These are phyloP conservation scores for Cryptococcus floricola DNA, from an alignment of 1,284 basidiomycete genomes.

Conservation along the genomic window DNA sequence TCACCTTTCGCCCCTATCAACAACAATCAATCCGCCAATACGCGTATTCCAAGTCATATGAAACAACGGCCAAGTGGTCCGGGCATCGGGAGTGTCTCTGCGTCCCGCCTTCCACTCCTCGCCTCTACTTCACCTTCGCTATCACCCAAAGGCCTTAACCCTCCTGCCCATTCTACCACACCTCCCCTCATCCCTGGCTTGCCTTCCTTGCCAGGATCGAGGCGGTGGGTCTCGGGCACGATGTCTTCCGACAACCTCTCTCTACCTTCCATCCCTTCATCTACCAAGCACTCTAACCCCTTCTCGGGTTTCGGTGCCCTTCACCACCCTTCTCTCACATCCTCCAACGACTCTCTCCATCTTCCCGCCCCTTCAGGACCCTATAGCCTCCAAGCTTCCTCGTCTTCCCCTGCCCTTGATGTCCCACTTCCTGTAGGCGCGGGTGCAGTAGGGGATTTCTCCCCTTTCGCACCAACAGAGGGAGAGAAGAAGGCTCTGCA, in stretches of 20 bases:
- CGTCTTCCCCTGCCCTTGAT: too few relatives aligned
- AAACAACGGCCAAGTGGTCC: background rate
- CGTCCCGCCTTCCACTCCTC: background rate
- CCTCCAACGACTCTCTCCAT: constrained; percentile 40
- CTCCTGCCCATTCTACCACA: background rate
- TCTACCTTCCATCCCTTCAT: constrained; percentile 13
- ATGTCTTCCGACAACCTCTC: constrained; percentile 31
- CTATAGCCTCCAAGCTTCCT: too few relatives aligned
- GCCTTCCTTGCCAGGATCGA: constrained; percentile 19
- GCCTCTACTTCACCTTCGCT: background rate
- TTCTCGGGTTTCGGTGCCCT: constrained; percentile 14
- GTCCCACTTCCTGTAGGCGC: background rate
- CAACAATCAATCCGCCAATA: background rate
- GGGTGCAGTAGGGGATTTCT: constrained; percentile 19
- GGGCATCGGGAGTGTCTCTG: background rate
- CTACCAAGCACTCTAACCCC: background rate
- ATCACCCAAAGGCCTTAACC: background rate
- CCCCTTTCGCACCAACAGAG: constrained; percentile 44
- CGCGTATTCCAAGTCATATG: background rate
- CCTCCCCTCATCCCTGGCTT: constrained; percentile 15
- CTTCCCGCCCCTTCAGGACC: constrained; percentile 1
- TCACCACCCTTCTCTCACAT: constrained; percentile 22
- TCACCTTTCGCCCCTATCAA: background rate
- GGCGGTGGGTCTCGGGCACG: constrained; percentile 42
- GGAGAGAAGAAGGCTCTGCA: constrained; percentile 44